Percentiles rank a stretch among this genome's conserved stretches.
Conservation (phyloP, 2,329 filamentous ascomycete genomes). For the Ophiostoma ips region DNA sequence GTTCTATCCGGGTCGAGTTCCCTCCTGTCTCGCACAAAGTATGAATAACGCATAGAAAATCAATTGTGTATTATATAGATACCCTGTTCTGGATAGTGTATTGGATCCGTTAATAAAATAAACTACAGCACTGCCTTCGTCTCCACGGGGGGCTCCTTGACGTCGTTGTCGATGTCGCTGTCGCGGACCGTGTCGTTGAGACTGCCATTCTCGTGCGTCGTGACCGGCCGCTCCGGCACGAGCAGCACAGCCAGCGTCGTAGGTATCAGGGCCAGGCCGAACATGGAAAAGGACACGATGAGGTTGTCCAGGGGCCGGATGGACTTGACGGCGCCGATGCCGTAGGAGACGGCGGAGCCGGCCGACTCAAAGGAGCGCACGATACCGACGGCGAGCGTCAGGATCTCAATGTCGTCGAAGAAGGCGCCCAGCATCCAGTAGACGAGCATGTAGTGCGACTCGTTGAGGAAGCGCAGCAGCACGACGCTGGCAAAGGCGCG, state of each 20-base stretch:
- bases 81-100: too few relatives aligned
- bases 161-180: background rate
- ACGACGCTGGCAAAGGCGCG: background rate
- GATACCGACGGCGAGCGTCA: background rate
- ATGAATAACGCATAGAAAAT: too few relatives aligned
- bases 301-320: background rate
- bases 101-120: too few relatives aligned
- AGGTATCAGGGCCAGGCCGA: background rate
- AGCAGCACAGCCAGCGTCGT: background rate
- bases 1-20: constrained; percentile 7
- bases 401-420: background rate
- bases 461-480: constrained; percentile 2
- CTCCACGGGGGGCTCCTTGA: background rate
- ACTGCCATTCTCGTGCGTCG: background rate
- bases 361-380: background rate
- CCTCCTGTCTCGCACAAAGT: background rate
- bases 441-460: constrained; percentile 1
- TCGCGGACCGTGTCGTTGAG: background rate
- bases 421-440: constrained; percentile 1
- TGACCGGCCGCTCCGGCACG: background rate
- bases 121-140: too few relatives aligned
- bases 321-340: background rate
- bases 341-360: background rate
- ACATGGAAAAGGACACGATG: background rate
- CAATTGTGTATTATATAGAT: too few relatives aligned